These are phyloP conservation scores for Candida coleopterorum DNA, from an alignment of 805 yeast species.

Conservation along the genomic window DNA sequence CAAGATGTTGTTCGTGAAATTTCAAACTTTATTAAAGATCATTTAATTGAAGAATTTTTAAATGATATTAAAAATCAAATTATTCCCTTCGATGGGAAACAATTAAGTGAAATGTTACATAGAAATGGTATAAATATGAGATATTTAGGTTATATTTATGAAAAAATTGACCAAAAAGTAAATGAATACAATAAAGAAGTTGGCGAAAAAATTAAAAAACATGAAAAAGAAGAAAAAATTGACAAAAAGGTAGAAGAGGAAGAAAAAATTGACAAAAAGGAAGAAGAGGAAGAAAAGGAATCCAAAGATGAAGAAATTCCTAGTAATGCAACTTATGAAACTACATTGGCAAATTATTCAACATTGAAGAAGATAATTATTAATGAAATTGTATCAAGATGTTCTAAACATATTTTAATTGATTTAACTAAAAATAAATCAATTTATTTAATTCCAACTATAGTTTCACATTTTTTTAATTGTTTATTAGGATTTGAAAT, in stretches of 20 bases:
- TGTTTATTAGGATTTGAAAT: slow-evolving; percentile 54
- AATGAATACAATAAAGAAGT: slow-evolving; percentile 14
- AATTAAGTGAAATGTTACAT: slow-evolving; percentile 67
- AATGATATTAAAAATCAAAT: slow-evolving; percentile 48
- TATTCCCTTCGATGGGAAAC: slow-evolving; percentile 79
- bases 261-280: slow-evolving; percentile 20
- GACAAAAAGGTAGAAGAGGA: slow-evolving; percentile 17
- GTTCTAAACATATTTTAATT: slow-evolving; percentile 70
- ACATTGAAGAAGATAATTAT: slow-evolving; percentile 46
- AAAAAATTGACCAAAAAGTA: slow-evolving; percentile 20
- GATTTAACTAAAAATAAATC: slow-evolving; percentile 44
- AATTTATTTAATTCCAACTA: slow-evolving; percentile 48
- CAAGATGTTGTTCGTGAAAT: slow-evolving; percentile 63
- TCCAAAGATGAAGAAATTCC: slow-evolving; percentile 21
- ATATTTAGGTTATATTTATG: slow-evolving; percentile 68
- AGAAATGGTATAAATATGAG: slow-evolving; percentile 82
- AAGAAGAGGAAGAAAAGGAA: slow-evolving; percentile 17
- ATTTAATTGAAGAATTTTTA: slow-evolving; percentile 61
- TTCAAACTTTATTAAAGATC: slow-evolving; percentile 55
- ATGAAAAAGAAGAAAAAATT: slow-evolving; percentile 18
- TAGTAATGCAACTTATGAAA: slow-evolving; percentile 37
- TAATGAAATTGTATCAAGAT: slow-evolving; percentile 77
- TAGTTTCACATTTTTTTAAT: slow-evolving; percentile 70
- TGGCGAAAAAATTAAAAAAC: slow-evolving; percentile 18
- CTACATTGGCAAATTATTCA: slow-evolving; percentile 37